These are phyloP conservation scores for Rhazya stricta DNA, from an alignment of 257 asterid genomes.

Conservation along the genomic window DNA sequence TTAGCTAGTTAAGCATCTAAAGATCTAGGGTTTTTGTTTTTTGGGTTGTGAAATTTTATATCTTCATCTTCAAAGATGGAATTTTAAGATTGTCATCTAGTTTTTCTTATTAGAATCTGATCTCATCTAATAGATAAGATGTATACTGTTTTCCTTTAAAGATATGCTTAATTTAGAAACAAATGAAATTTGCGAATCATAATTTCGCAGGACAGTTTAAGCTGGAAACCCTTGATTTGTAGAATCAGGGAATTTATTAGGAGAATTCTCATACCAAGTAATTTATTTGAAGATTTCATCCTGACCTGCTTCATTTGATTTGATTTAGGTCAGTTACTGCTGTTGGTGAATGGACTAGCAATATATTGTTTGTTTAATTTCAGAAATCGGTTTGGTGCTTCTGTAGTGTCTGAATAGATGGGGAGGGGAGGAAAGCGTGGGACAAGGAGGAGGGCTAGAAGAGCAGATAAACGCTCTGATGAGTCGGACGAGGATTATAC, in stretches of 20 bases:
- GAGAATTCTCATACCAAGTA: conserved; percentile 1
- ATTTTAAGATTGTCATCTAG: conserved; percentile 1
- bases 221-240: conserved; percentile 5
- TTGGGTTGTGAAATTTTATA: conserved; percentile 9
- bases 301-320: conserved; percentile 12
- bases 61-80: conserved; percentile 11
- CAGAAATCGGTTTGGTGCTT: conserved; percentile 16
- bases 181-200: background rate
- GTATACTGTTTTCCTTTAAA: conserved; percentile 2
- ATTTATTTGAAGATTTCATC: conserved; percentile 4
- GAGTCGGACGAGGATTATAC: conserved; percentile 77
- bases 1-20: conserved; percentile 3
- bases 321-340: conserved; percentile 23
- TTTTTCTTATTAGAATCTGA: background rate
- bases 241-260: conserved; percentile 12
- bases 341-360: conserved; percentile 1
- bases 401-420: conserved; percentile 38
- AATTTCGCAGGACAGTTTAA: background rate
- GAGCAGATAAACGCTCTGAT: conserved; percentile 33
- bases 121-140: conserved; percentile 1
- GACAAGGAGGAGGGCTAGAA: conserved; percentile 31
- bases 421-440: conserved; percentile 43
- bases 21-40: conserved; percentile 28
- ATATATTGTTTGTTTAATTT: conserved; percentile 16
- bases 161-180: conserved; percentile 8